Base-by-base conservation (phyloP, 2,329 filamentous ascomycete genomes). In the Teratosphaeria nubilosa region DNA sequence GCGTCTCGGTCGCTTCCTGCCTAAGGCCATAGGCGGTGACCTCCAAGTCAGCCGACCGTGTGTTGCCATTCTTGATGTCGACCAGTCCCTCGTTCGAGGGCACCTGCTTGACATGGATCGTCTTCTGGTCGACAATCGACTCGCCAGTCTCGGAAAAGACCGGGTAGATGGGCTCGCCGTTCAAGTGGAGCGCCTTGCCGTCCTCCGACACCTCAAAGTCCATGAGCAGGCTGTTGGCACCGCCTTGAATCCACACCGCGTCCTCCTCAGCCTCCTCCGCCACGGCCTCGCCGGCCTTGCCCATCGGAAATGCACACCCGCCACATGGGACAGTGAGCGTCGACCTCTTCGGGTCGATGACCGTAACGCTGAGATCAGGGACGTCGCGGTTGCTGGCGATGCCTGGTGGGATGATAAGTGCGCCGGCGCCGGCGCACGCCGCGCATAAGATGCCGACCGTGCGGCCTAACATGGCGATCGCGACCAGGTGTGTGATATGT, bases 101-200 rank as follows among this genome's bases (percentile, higher is more conserved):
- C 1, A 69, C 62, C 58, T 70, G 68, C 48, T 62, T 60, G 54
- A 71, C 64, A 32, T 64, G 63, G 14, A 63, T 54, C 27, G 56
- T 41, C 45, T 60, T 11, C 53, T 58, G 9, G 30, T 56, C 54
- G 55, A 63, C 58, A 13, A 59, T 22, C 50, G 59, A 58, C 27
- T 41, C 56, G 41, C 41, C 41, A 5, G 41, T 22, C 41, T 48
- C n/a, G 16, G 41, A 48, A 14, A 53, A 53, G 24, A 53, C 51
- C 14, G 62, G 80, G 70, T 84, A 87, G 20, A 87, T 74, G 65
- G 83, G 79, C 60, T 80, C 79, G 58, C 79, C 82, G 70, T 87
- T 86, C 58, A 87, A 65, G 41, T 82, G 67, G 27, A 88, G 74
- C 53, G 73, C 74, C 48, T 70, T 63, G 31, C 73, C 71, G 60